These are phyloP conservation scores for Malus hybrid DNA, from an alignment of 331 rosid species.

Conservation along the genomic window DNA sequence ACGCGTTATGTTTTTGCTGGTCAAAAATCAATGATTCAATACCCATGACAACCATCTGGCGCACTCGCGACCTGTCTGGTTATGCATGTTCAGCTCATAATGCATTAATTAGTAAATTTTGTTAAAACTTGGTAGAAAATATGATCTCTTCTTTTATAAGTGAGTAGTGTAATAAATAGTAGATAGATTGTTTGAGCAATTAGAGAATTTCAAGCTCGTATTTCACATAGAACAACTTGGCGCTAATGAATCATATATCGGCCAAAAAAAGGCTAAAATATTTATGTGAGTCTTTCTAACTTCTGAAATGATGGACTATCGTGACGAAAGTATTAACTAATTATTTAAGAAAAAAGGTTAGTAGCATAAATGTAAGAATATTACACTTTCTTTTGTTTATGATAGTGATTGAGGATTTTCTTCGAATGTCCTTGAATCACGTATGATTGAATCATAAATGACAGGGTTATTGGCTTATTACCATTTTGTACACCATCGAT, in stretches of 20 bases:
- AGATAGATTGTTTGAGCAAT: no score
- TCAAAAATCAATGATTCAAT: background rate
- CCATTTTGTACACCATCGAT: no score
- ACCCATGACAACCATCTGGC: background rate
- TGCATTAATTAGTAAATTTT: no score
- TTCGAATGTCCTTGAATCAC: background rate
- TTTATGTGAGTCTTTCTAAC: accelerated
- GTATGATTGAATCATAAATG: background rate
- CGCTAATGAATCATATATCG: accelerated
- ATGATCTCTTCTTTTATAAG: background rate
- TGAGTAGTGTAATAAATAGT: background rate
- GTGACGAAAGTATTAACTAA: accelerated
- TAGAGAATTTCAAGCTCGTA: no score
- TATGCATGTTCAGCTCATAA: no score
- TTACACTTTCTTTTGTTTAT: no score
- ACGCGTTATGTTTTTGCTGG: background rate
- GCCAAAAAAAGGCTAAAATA: accelerated
- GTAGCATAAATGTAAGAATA: no score
- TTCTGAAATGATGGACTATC: no score
- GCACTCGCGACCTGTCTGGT: background rate
- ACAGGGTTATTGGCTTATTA: no score
- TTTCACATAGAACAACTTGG: accelerated
- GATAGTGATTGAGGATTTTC: no score
- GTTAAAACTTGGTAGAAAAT: background rate
- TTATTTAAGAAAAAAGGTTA: no score